phyloP scores from a whole-genome alignment of 257 asterid species.

The Rhazya stricta region DNA sequence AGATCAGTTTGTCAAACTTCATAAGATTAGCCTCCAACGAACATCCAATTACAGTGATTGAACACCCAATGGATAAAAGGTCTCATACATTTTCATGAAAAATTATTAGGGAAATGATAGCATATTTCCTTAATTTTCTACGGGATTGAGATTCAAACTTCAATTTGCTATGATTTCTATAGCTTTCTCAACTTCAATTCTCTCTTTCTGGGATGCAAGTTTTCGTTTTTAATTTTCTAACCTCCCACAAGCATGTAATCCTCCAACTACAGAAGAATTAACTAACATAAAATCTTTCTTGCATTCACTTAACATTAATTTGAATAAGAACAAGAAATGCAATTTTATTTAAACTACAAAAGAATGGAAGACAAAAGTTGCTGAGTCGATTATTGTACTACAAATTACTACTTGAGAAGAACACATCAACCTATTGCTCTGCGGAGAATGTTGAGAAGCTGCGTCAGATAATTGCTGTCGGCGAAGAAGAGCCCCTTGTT shows the following conservation, averaged over 20 bases:
- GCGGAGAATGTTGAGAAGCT: constrained; percentile 5
- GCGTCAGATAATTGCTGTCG: constrained; percentile 18
- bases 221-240: not conserved
- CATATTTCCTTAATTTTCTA: not conserved
- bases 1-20: not conserved
- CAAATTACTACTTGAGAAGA: not conserved
- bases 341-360: not conserved
- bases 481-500: constrained; percentile 33
- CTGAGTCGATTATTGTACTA: not conserved
- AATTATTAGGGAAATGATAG: not conserved
- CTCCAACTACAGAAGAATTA: not conserved
- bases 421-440: not conserved
- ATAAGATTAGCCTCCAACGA: not conserved
- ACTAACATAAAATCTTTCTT: not conserved
- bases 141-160: not conserved
- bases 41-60: not conserved
- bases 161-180: no score
- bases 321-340: not conserved
- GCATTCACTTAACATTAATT: not conserved
- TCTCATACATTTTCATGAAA: not conserved
- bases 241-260: not conserved
- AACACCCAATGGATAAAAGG: not conserved
- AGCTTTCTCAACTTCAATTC: not conserved
- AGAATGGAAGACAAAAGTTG: not conserved
- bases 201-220: not conserved